These are phyloP conservation scores for Penicillium paneum DNA, from an alignment of 2,329 filamentous ascomycete species.

Conservation along the genomic window DNA sequence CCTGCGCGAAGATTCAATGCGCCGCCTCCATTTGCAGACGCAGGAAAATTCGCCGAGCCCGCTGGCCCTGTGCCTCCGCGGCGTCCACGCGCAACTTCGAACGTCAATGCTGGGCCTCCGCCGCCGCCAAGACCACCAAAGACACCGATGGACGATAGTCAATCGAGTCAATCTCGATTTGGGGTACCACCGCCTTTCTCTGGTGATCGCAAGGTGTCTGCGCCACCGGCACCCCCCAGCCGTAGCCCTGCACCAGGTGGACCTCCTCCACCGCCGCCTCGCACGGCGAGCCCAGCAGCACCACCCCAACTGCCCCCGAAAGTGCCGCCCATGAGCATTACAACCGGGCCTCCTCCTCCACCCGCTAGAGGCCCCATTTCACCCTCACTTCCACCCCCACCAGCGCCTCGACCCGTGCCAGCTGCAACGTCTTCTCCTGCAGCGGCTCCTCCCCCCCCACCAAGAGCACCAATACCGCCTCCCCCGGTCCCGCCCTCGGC, in stretches of 20 bases:
- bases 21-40: slow-evolving; percentile 83
- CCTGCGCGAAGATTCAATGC: slow-evolving; percentile 63
- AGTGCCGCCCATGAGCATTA: slow-evolving; percentile 36
- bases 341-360: slow-evolving; percentile 57
- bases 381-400: slow-evolving; percentile 41
- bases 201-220: slow-evolving; percentile 59
- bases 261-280: slow-evolving; percentile 65
- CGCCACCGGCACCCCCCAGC: slow-evolving; percentile 71
- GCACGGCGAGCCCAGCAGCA: slow-evolving; percentile 43
- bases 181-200: slow-evolving; percentile 77
- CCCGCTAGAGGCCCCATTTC: slow-evolving; percentile 46
- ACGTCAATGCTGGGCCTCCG: slow-evolving; percentile 57
- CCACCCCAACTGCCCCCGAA: slow-evolving; percentile 52
- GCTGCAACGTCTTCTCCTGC: slow-evolving; percentile 33
- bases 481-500: slow-evolving; percentile 26
- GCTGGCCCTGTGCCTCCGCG: slow-evolving; percentile 47
- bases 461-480: slow-evolving; percentile 31
- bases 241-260: slow-evolving; percentile 56
- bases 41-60: slow-evolving; percentile 74
- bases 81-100: slow-evolving; percentile 50
- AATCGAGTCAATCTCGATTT: slow-evolving; percentile 53
- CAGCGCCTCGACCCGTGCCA: slow-evolving; percentile 22
- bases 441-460: slow-evolving; percentile 46
- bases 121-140: slow-evolving; percentile 69
- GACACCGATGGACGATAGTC: slow-evolving; percentile 65